These are phyloP conservation scores for Lasiodiplodia theobromae DNA, from an alignment of 2,329 filamentous ascomycete species.

Conservation along the genomic window DNA sequence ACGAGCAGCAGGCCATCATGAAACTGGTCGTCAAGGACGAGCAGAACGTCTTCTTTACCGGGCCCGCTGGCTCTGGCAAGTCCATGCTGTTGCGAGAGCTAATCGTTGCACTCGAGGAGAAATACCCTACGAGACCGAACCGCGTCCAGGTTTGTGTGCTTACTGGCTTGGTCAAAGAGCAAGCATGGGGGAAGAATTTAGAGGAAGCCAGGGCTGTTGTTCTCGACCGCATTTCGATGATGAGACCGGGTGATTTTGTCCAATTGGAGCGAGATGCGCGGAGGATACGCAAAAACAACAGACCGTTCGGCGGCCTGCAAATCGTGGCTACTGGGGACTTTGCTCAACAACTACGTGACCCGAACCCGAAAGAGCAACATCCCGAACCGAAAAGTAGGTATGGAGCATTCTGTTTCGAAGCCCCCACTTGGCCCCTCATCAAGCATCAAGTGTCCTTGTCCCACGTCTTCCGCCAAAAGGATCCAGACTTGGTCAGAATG, in stretches of 20 bases:
- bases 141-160: not conserved
- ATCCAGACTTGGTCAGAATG: not conserved
- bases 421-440: slow-evolving; percentile 47
- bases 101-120: slow-evolving; percentile 46
- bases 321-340: slow-evolving; percentile 67
- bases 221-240: slow-evolving; percentile 72
- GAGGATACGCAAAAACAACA: slow-evolving; percentile 37
- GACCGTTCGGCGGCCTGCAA: slow-evolving; percentile 59
- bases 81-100: slow-evolving; percentile 63
- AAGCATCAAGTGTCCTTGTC: not conserved
- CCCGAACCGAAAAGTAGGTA: slow-evolving; percentile 44
- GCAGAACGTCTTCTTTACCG: slow-evolving; percentile 67
- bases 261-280: slow-evolving; percentile 60
- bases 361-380: too few species aligned
- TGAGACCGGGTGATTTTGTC: slow-evolving; percentile 63
- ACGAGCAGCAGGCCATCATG: not conserved
- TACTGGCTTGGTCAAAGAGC: not conserved
- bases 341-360: slow-evolving; percentile 61
- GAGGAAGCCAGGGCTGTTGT: slow-evolving; percentile 56
- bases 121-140: not conserved
- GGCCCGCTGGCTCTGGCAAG: slow-evolving; percentile 69
- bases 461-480: not conserved
- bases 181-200: not conserved
- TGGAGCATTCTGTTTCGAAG: slow-evolving; percentile 56
- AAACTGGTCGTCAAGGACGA: not conserved